phyloP scores from a whole-genome alignment of 495 filamentous ascomycete species.

The Choiromyces venosus region DNA sequence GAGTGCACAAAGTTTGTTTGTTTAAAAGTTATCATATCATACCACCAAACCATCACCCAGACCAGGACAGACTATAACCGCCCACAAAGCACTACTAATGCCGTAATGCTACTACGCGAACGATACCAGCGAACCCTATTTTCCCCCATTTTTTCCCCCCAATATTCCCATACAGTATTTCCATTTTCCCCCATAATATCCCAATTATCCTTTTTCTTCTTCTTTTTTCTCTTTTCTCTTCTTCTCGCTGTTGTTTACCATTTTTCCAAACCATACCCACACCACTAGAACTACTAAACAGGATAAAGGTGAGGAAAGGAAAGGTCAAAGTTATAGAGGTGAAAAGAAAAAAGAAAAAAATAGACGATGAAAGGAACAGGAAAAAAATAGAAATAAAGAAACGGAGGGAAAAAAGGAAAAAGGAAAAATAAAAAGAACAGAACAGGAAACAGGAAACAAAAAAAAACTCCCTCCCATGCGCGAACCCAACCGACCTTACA shows the following conservation, averaged over 20 bases:
- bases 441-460: constrained; percentile 14
- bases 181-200: no score
- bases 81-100: neutral
- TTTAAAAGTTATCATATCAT: neutral
- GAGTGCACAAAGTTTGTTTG: neutral
- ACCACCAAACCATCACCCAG: neutral
- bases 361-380: constrained; percentile 8
- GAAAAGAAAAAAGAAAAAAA: neutral
- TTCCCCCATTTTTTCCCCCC: neutral
- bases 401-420: constrained; percentile 13
- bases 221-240: no score
- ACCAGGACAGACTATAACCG: neutral
- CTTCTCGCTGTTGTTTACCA: no score
- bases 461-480: constrained; percentile 8
- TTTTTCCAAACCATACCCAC: no score
- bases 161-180: no score
- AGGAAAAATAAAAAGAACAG: constrained; percentile 15
- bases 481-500: neutral
- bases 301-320: neutral
- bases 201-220: no score
- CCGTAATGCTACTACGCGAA: neutral
- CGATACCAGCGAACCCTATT: neutral
- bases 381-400: constrained; percentile 15
- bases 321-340: neutral
- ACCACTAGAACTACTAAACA: neutral